phyloP scores from a whole-genome alignment of 1,284 basidiomycete genomes.

The Fomitopsis palustris region DNA sequence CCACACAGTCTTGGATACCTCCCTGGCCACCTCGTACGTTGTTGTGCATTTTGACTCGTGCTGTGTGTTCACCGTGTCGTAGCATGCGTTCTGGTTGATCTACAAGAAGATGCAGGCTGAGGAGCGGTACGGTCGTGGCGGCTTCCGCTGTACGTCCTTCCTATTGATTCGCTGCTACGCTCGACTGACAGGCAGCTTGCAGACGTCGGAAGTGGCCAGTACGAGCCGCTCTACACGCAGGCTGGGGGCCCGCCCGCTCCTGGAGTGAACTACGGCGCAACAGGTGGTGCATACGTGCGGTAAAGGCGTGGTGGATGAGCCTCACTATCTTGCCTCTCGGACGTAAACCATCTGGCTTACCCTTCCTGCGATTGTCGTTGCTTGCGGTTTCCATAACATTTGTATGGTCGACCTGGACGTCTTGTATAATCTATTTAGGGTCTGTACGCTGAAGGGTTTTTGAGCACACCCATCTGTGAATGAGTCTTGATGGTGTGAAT shows the following conservation, averaged over 20 bases:
- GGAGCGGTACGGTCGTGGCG: slow-evolving; percentile 51
- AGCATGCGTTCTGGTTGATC: slow-evolving; percentile 50
- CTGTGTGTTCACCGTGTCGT: not conserved
- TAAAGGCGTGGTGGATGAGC: slow-evolving; percentile 1
- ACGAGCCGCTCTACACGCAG: slow-evolving; percentile 39
- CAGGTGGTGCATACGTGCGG: slow-evolving; percentile 27
- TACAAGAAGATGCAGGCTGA: slow-evolving; percentile 61
- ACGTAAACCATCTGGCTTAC: not conserved
- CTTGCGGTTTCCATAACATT: too few species aligned
- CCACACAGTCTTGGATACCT: slow-evolving; percentile 64
- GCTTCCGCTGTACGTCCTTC: slow-evolving; percentile 40
- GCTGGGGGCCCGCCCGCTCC: slow-evolving; percentile 24
- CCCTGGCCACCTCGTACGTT: slow-evolving; percentile 62
- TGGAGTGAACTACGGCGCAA: slow-evolving; percentile 40
- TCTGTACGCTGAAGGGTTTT: too few species aligned
- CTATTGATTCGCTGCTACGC: not conserved
- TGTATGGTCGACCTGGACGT: too few species aligned
- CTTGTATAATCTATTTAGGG: too few species aligned
- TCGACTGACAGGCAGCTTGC: slow-evolving; percentile 1
- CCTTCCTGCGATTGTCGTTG: not conserved
- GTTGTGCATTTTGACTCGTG: not conserved
- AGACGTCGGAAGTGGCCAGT: slow-evolving; percentile 57
- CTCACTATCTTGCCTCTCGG: not conserved
- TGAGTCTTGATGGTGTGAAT: too few species aligned
- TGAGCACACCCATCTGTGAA: too few species aligned